Conservation (phyloP, 495 filamentous ascomycete species). For the Aspergillus sclerotiicarbonarius region DNA sequence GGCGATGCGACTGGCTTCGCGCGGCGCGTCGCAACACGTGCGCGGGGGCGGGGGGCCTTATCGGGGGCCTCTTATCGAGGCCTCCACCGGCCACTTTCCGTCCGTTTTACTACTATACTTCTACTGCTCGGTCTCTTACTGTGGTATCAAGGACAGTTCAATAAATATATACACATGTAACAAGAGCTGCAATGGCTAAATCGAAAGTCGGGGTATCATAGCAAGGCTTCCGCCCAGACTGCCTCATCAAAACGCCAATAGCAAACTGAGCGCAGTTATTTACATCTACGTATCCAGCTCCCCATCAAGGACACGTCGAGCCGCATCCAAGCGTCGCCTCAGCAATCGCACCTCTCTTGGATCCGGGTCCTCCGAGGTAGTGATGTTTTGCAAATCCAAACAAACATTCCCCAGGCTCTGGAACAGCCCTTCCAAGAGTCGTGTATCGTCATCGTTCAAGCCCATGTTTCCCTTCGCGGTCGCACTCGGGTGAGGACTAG, state of each 20-base stretch:
- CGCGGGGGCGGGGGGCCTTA: conserved; percentile 1
- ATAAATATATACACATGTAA: conserved; percentile 10
- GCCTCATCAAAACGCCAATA: conserved; percentile 12
- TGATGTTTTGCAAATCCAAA: conserved; percentile 61
- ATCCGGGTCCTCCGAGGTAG: conserved; percentile 43
- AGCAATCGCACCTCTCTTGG: conserved; percentile 60
- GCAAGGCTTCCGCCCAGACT: conserved; percentile 1
- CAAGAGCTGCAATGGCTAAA: conserved; percentile 7
- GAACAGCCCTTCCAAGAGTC: conserved; percentile 73
- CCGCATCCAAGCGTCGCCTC: conserved; percentile 69
- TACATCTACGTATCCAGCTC: conserved; percentile 40
- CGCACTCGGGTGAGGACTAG: conserved; percentile 32
- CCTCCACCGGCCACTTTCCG: no score
- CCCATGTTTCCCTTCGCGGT: conserved; percentile 33
- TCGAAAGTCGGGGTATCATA: conserved; percentile 22
- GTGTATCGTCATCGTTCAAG: conserved; percentile 66
- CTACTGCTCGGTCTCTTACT: no score
- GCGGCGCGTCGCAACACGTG: conserved; percentile 17
- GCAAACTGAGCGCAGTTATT: conserved; percentile 12
- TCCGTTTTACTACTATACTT: neutral
- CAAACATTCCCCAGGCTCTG: conserved; percentile 70
- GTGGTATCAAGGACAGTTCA: neutral
- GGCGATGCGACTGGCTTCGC: neutral
- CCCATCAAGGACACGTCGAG: conserved; percentile 68
- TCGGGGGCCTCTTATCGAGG: no score